Conservation (phyloP, 139 green algal genomes). For the Limnomonas spitsbergensis region DNA sequence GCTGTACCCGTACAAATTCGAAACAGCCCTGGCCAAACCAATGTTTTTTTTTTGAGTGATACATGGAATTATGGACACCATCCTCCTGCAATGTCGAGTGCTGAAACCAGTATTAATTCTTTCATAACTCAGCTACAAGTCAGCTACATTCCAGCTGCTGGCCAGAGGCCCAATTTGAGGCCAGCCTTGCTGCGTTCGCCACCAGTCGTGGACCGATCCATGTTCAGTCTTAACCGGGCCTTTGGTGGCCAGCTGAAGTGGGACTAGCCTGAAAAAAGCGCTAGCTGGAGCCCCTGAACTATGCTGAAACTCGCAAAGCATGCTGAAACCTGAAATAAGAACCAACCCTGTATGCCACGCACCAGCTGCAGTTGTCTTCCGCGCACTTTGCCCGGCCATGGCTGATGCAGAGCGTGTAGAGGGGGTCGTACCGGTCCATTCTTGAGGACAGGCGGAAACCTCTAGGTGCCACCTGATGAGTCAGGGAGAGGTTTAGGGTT, state of each 20-base stretch:
- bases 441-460: slow-evolving; percentile 2
- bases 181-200: no score
- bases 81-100: no score
- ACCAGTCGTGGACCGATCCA: not conserved
- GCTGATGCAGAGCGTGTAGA: slow-evolving; percentile 8
- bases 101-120: no score
- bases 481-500: not conserved
- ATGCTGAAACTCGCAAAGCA: not conserved
- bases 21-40: no score
- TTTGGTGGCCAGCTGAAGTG: not conserved
- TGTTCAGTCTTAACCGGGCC: not conserved
- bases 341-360: not conserved
- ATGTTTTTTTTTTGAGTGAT: no score
- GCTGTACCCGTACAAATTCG: no score
- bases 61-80: no score
- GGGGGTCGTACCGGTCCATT: not conserved
- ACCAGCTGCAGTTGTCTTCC: not conserved
- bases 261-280: not conserved
- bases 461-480: not conserved
- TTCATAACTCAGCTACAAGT: no score
- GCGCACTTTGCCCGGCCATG: not conserved
- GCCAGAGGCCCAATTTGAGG: no score
- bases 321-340: not conserved
- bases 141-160: no score
- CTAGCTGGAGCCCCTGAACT: no score